A percentile compares a stretch with the other conserved stretches of the same genome.
Conservation (phyloP, 208 protist genomes). For the Porcisia hertigi region DNA sequence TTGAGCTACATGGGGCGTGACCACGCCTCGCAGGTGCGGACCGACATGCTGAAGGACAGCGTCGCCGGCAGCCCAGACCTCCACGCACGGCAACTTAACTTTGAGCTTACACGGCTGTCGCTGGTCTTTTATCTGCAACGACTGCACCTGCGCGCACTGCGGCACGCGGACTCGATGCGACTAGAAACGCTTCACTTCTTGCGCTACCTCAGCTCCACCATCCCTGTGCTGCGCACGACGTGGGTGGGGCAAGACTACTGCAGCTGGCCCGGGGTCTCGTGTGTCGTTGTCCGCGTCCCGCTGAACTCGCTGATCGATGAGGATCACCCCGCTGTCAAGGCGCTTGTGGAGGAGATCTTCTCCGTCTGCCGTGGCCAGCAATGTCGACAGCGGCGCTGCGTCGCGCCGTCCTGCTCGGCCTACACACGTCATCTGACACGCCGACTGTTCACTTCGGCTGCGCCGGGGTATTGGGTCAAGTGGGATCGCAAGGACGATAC, state of each 20-base stretch:
- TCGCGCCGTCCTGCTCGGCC: constrained; percentile 15
- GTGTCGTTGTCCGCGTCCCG: constrained; percentile 33
- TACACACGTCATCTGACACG: constrained; percentile 20
- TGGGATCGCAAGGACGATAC: constrained; percentile 34
- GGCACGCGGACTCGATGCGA: constrained; percentile 64
- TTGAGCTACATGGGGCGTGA: constrained; percentile 25
- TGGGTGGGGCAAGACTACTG: constrained; percentile 62
- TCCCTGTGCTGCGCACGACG: constrained; percentile 39
- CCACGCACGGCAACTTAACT: constrained; percentile 21
- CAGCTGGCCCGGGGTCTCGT: constrained; percentile 48
- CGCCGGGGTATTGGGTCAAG: constrained; percentile 30
- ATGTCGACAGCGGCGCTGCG: constrained; percentile 20
- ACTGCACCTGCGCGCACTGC: constrained; percentile 42
- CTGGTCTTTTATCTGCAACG: constrained; percentile 43
- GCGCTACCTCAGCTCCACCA: constrained; percentile 30
- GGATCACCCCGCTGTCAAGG: constrained; percentile 33
- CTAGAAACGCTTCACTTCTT: constrained; percentile 65
- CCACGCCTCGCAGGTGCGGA: constrained; percentile 8
- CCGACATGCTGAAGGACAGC: constrained; percentile 12
- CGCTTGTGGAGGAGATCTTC: constrained; percentile 25
- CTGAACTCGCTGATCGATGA: constrained; percentile 47
- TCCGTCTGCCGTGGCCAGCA: constrained; percentile 9
- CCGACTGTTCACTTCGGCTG: constrained; percentile 27
- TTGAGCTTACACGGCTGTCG: constrained; percentile 17
- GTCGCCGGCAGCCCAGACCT: constrained; percentile 1